These are phyloP conservation scores for Aquilaria sinensis DNA, from an alignment of 345 rosid species.

Conservation along the genomic window DNA sequence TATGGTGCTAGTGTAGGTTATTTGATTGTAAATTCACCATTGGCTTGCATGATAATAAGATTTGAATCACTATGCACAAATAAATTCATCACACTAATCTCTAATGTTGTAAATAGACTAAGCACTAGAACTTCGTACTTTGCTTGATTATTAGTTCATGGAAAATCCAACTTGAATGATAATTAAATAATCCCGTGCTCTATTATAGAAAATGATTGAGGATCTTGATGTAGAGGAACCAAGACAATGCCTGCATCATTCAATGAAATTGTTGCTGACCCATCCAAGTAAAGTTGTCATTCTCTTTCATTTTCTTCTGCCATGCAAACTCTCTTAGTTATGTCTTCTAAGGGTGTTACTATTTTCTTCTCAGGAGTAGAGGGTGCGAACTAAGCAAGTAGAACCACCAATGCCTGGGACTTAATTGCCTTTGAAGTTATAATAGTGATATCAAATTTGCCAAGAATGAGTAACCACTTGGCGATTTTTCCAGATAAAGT, in stretches of 20 bases:
- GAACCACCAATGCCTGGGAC: too few relatives aligned
- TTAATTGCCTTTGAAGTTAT: too few relatives aligned
- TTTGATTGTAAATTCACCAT: too few relatives aligned
- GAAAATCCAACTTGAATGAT: neutral
- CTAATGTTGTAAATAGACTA: neutral
- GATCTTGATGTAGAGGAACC: too few relatives aligned
- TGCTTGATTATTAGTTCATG: neutral
- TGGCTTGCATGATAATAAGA: too few relatives aligned
- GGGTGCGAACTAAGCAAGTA: too few relatives aligned
- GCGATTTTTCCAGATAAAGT: too few relatives aligned
- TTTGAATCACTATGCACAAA: neutral
- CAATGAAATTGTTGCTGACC: neutral
- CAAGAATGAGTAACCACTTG: too few relatives aligned
- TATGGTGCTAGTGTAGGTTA: neutral
- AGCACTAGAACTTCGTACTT: neutral
- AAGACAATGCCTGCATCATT: neutral
- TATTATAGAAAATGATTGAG: too few relatives aligned
- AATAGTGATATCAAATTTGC: too few relatives aligned
- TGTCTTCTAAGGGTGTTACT: neutral
- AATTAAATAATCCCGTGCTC: too few relatives aligned
- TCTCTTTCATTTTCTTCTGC: neutral
- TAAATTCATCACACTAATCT: neutral
- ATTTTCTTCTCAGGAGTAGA: neutral
- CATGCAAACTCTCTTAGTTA: neutral
- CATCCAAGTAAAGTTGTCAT: neutral